Base-by-base conservation (phyloP, 2,329 filamentous ascomycete species). In the Fusarium gaditjirri region DNA sequence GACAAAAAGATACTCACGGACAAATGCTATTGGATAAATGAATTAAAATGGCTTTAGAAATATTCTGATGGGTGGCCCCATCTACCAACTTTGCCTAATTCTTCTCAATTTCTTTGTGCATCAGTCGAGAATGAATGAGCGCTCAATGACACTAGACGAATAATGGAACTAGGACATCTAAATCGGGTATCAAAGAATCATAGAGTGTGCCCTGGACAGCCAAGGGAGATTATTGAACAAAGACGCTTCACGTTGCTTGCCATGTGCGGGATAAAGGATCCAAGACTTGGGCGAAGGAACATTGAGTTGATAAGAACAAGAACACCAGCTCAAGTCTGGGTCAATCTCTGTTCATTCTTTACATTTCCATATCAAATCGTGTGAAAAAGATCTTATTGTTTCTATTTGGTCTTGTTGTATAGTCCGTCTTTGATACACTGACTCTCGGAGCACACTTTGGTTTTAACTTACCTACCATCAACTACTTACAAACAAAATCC, bases 51-150 rank as follows among this genome's bases (percentile, higher is more conserved):
- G 17, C n/a, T 50, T 57, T 38, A 19, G 25, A 6, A 13, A 25
- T 23, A 31, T 33, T 21, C 25, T 39, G n/a, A 29, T 31, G 31
- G 14, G 19, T 42, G 35, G 39, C 25, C 25, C 8, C n/a, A 31
- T 39, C 49, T 31, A n/a, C 39, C 17, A 35, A 25, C 29, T 41
- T 17, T 27, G 23, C 29, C 12, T 27, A 35, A 29, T 33, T 33
- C 33, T 38, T 36, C 23, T 29, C 35, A 14, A 27, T 49, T 55
- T 70, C 64, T 71, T 71, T 72, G 69, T 72, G 23, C 4, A 31
- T 39, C 23, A 38, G 27, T 29, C 36, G 17, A 46, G 17, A 63
- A 43, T 12, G 49, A 53, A 54, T 35, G 27, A n/a, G 36, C 27
- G 39, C 55, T 41, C 17, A 25, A 19, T 9, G 11, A 21, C 25